These are phyloP conservation scores for Linum trigynum DNA, from an alignment of 345 rosid species.

Conservation along the genomic window DNA sequence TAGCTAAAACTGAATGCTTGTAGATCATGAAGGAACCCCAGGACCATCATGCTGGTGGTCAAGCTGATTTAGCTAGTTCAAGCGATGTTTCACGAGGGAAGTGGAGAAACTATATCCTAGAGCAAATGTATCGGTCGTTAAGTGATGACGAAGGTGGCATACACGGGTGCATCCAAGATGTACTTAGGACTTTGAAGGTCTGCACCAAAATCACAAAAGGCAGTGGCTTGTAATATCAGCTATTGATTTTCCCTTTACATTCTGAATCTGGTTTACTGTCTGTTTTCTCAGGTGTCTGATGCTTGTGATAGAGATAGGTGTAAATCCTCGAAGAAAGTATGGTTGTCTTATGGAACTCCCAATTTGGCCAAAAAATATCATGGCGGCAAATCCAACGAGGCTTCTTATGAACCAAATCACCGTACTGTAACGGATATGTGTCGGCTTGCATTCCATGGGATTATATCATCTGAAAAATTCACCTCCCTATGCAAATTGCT, in stretches of 20 bases:
- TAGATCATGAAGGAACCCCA: neutral
- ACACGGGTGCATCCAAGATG: constrained; percentile 38
- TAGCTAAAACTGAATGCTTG: neutral
- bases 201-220: constrained; percentile 7
- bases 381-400: constrained; percentile 30
- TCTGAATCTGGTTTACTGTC: neutral
- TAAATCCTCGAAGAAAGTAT: constrained; percentile 13
- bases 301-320: constrained; percentile 22
- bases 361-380: constrained; percentile 21
- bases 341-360: constrained; percentile 30
- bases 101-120: constrained; percentile 37
- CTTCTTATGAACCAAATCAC: constrained; percentile 24
- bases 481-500: constrained; percentile 60
- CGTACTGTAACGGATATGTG: constrained; percentile 44
- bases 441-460: constrained; percentile 51
- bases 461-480: constrained; percentile 65
- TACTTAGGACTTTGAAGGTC: constrained; percentile 36
- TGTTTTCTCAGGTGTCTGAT: constrained; percentile 37
- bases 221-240: neutral
- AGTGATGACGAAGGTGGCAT: constrained; percentile 39
- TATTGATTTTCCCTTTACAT: neutral
- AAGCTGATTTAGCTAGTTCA: constrained; percentile 18
- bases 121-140: constrained; percentile 36
- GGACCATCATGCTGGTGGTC: neutral
- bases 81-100: constrained; percentile 19